phyloP scores from a whole-genome alignment of 345 rosid genomes.

The Microcos paniculata region DNA sequence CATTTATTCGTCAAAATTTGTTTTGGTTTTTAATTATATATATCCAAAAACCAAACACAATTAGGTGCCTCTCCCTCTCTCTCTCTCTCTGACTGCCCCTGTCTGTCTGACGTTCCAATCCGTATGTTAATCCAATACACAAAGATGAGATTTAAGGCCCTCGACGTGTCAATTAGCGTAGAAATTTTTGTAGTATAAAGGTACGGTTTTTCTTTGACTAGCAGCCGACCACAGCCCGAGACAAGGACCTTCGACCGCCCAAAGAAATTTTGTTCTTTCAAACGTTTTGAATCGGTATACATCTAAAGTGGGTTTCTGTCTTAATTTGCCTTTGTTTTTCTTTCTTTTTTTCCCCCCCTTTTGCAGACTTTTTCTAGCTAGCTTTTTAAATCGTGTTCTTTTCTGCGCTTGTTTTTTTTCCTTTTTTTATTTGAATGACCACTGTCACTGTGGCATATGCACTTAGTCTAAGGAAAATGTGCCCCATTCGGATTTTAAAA shows the following conservation, averaged over 20 bases:
- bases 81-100: not conserved
- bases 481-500: not conserved
- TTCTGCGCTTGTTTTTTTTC: not conserved
- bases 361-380: too few relatives aligned
- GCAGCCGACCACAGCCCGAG: conserved; percentile 21
- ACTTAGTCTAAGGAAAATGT: conserved; percentile 1
- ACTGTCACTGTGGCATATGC: not conserved
- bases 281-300: conserved; percentile 26
- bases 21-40: not conserved
- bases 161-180: conserved; percentile 22
- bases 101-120: not conserved
- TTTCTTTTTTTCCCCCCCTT: not conserved
- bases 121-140: not conserved
- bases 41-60: not conserved
- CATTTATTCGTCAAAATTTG: conserved; percentile 24
- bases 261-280: conserved; percentile 33
- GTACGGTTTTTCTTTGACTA: conserved; percentile 23
- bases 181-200: not conserved
- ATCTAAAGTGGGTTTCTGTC: conserved; percentile 29
- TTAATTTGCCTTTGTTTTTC: not conserved
- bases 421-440: not conserved
- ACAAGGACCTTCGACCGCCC: conserved; percentile 41
- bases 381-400: too few relatives aligned
- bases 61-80: not conserved
- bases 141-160: not conserved